Conservation (phyloP, 2,329 filamentous ascomycete genomes). For the Fusarium phyllophilum region DNA sequence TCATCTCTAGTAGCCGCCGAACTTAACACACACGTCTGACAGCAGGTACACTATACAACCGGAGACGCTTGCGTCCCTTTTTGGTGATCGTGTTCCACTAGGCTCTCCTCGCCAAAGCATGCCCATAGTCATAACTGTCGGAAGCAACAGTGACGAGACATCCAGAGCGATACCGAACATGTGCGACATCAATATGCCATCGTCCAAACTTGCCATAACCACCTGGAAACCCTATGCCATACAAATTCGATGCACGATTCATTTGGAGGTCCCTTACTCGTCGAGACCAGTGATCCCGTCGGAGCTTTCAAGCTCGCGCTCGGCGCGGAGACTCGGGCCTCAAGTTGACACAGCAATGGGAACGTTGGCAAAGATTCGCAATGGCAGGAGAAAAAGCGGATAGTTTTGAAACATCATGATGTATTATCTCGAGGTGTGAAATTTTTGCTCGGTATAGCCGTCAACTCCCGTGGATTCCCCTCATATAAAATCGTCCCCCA, state of each 20-base stretch:
- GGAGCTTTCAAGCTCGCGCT: neutral
- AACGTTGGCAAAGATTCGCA: neutral
- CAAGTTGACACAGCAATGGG: neutral
- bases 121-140: neutral
- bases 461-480: constrained; percentile 43
- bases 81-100: neutral
- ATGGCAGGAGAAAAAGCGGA: neutral
- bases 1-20: neutral
- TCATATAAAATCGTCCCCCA: constrained; percentile 37
- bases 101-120: neutral
- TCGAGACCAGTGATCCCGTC: neutral
- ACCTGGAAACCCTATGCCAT: neutral
- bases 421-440: constrained; percentile 52
- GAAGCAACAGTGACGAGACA: neutral
- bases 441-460: constrained; percentile 48
- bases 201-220: neutral
- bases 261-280: neutral
- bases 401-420: constrained; percentile 49
- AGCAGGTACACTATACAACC: neutral
- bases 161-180: neutral
- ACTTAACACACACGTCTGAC: neutral
- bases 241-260: neutral
- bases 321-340: neutral
- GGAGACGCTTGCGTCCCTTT: neutral
- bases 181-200: neutral